These are phyloP conservation scores for Polyrhizophydium stewartii DNA, from an alignment of 371 early-diverging fungal species.

Conservation along the genomic window DNA sequence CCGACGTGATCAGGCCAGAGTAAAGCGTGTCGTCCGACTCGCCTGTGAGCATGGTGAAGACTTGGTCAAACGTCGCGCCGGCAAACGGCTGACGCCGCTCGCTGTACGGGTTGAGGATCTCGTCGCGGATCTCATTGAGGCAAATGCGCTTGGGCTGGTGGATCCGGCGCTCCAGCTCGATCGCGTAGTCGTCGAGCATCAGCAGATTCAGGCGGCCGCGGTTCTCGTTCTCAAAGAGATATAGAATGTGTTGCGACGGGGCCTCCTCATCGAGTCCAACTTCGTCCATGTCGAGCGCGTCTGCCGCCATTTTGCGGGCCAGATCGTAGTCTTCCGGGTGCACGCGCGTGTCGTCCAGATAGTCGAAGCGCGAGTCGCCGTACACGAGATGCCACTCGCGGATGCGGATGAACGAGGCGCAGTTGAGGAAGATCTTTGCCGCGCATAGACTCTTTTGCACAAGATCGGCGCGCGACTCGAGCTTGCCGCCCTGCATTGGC, in stretches of 20 bases:
- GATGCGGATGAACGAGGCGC: constrained; percentile 87
- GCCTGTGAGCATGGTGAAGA: constrained; percentile 86
- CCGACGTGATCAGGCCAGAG: constrained; percentile 64
- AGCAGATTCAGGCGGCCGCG: constrained; percentile 80
- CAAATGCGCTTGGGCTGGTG: constrained; percentile 73
- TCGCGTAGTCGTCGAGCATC: constrained; percentile 86
- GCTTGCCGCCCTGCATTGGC: constrained; percentile 29
- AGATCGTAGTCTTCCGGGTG: constrained; percentile 94
- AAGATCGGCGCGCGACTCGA: constrained; percentile 61
- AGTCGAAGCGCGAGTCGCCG: constrained; percentile 56
- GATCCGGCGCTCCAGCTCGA: constrained; percentile 68
- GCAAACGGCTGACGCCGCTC: constrained; percentile 70
- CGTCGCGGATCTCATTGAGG: constrained; percentile 80
- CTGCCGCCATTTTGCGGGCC: constrained; percentile 96
- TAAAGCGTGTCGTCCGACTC: constrained; percentile 70
- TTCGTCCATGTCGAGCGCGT: constrained; percentile 92
- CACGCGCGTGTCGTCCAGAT: constrained; percentile 90
- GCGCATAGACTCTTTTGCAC: constrained; percentile 61
- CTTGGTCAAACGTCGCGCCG: constrained; percentile 55
- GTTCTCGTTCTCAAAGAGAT: constrained; percentile 70
- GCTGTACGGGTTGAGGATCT: constrained; percentile 77
- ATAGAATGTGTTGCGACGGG: constrained; percentile 69
- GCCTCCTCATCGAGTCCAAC: constrained; percentile 66
- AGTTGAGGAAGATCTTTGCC: constrained; percentile 82
- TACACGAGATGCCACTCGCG: constrained; percentile 24